Evolutionary conservation across 345 rosid genomes (phyloP), one percentile per base, ranked within the genome.

Genomic region (Salix caprea): DNA sequence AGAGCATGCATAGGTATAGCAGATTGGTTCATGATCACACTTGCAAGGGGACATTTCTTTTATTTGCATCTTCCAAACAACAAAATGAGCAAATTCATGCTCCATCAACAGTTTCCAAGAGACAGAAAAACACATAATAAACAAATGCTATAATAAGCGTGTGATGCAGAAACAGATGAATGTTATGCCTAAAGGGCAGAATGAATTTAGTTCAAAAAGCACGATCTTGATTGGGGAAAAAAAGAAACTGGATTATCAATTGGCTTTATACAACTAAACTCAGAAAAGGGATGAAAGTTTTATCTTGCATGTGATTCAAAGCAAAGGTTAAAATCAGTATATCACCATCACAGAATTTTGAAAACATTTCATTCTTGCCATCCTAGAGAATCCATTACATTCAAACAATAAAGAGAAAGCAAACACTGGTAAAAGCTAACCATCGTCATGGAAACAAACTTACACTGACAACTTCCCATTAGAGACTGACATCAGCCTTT

Each of bases 391-490:
- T 69, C 23, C 16, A 40, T 4, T 46, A 78, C 6, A n/a, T 48
- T 21, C 36, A 32, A 74, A 61, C 2, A 21, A 21, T 54, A n/a
- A 23, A 48, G 24, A 16, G 44, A 66, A 24, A 32, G 14, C 62
- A 71, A 61, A 50, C 23, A 62, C 26, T 52, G 11, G 10, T 4
- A 24, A 28, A 39, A 37, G 16, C 40, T 6, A n/a, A 66, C 11
- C 69, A 37, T 39, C 40, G 18, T 61, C 50, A 62, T 23, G 34
- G 34, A 36, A 12, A 26, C 13, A 66, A 66, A 77, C 91, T 92
- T 77, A 96, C 99, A 88, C 96, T 67, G 86, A 87, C 52, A 96
- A 92, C 83, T 89, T 96, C 77, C 90, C 90, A 74, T 83, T 79
- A 19, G 88, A 85, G 58, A 92, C 83, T 0, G 91, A 83, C 92